A percentile compares a stretch with the other conserved stretches of the same genome.
These are phyloP conservation scores for Puccinellia tenuiflora DNA, from an alignment of 176 grass and related monocot species.

Conservation along the genomic window DNA sequence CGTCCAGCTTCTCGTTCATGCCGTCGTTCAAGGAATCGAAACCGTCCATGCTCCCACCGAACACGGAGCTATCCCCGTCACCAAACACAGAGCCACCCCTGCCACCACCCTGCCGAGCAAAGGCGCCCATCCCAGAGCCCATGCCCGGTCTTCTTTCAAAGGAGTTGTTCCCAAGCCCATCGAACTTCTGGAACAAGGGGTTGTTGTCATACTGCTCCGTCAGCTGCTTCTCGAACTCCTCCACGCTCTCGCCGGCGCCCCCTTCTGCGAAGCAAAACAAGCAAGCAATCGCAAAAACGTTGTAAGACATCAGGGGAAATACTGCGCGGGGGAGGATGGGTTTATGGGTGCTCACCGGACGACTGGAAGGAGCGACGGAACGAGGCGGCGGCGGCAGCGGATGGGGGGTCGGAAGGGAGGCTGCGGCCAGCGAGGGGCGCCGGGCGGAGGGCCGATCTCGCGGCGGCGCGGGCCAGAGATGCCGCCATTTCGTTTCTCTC, in stretches of 20 bases:
- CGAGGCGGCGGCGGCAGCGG: too few species aligned
- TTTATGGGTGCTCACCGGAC: too few species aligned
- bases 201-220: background rate
- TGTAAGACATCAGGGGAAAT: background rate
- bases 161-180: slow-evolving; percentile 26
- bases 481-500: slow-evolving; percentile 18
- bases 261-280: slow-evolving; percentile 12
- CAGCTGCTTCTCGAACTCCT: slow-evolving; percentile 46
- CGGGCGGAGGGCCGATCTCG: slow-evolving; percentile 10
- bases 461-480: slow-evolving; percentile 22
- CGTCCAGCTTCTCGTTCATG: slow-evolving; percentile 41
- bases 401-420: background rate
- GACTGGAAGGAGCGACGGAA: too few species aligned
- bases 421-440: background rate
- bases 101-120: background rate
- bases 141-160: background rate
- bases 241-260: background rate
- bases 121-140: slow-evolving; percentile 22
- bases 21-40: slow-evolving; percentile 64
- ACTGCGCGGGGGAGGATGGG: too few species aligned
- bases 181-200: slow-evolving; percentile 47
- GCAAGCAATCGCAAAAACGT: background rate
- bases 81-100: slow-evolving; percentile 20
- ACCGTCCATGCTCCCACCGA: background rate
- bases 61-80: background rate